phyloP scores from a whole-genome alignment of 1,139 yeast species.

The Zygosaccharomyces pseudobailii region DNA sequence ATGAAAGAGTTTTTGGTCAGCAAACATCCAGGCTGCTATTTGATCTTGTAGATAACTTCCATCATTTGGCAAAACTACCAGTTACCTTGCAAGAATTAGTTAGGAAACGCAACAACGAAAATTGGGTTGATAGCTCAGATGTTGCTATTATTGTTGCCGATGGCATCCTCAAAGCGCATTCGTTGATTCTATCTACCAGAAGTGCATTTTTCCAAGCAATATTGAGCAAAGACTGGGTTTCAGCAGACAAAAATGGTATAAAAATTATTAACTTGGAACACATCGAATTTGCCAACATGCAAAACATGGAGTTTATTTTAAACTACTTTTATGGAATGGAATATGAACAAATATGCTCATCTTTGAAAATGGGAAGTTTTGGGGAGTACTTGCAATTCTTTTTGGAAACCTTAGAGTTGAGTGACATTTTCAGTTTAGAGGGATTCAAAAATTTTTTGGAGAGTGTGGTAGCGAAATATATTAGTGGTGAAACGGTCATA shows the following conservation, averaged over 20 bases:
- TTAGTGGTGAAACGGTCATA: constrained; percentile 58
- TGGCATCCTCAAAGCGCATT: constrained; percentile 35
- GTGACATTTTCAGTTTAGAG: constrained; percentile 61
- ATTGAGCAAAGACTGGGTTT: constrained; percentile 52
- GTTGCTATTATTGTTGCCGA: constrained; percentile 19
- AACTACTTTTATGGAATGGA: constrained; percentile 53
- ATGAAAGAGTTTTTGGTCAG: constrained; percentile 25
- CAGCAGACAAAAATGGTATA: constrained; percentile 11
- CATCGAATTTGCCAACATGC: constrained; percentile 41
- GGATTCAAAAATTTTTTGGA: constrained; percentile 61
- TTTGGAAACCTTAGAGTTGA: constrained; percentile 54
- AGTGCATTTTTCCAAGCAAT: constrained; percentile 62
- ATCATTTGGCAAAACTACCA: constrained; percentile 16
- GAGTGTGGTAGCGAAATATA: constrained; percentile 53
- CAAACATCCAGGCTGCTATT: constrained; percentile 13
- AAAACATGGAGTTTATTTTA: constrained; percentile 50
- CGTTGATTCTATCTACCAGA: constrained; percentile 49
- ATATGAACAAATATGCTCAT: constrained; percentile 44
- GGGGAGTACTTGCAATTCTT: constrained; percentile 48
- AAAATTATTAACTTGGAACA: constrained; percentile 42
- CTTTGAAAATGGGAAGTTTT: constrained; percentile 7
- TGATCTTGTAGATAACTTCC: constrained; percentile 17
- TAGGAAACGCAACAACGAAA: not conserved
- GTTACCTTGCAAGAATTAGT: constrained; percentile 8
- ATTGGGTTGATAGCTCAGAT: constrained; percentile 10